Base-by-base conservation (phyloP, 495 filamentous ascomycete species). In the Pyrenula massariospora region DNA sequence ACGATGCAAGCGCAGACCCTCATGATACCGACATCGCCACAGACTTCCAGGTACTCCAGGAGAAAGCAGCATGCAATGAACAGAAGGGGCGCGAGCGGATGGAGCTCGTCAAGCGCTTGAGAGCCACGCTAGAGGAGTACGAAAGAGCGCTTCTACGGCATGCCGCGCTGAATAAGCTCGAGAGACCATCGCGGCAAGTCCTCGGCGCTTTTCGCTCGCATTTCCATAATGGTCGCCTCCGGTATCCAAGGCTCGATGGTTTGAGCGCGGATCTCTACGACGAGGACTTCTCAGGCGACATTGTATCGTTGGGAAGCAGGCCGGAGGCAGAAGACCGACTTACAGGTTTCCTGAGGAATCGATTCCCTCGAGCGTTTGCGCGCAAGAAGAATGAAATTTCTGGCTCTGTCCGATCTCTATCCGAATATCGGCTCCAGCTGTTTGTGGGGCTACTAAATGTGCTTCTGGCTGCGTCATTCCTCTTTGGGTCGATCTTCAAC, bases 401-500 rank as follows among this genome's bases (percentile, higher is more conserved):
- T 8, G 8, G 8, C 20, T 24, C 19, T 10, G 50, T 52, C 22
- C 19, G 50, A 10, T 52, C n/a, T 24, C 8, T 52, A 10, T 52
- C 50, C 8, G 50, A 52, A 19, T 24, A 52, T 10, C n/a, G 22
- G 19, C n/a, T 52, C 10, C 50, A 52, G 22, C 8, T 52, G 8
- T 52, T 52, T 19, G 50, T 59, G 15, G 59, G 56, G 19, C 20
- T 56, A 11, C 15, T 61, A 20, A 56, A 59, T 52, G 56, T 59
- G 11, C 22, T 64, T 12, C 12, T 63, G 3, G 61, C 63, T 24
- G 61, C 61, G 10, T 21, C 60, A 3, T 56, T 67, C 21, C 54
- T 65, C 10, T 51, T 66, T 54, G 62, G 64, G 10, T 60, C 67
- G n/a, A 67, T 68, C 51, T 22, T 58, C 12, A 51, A 54, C 47